Evolutionary conservation across 257 asterid species (phyloP).

Genomic region (Scutellaria baicalensis): DNA sequence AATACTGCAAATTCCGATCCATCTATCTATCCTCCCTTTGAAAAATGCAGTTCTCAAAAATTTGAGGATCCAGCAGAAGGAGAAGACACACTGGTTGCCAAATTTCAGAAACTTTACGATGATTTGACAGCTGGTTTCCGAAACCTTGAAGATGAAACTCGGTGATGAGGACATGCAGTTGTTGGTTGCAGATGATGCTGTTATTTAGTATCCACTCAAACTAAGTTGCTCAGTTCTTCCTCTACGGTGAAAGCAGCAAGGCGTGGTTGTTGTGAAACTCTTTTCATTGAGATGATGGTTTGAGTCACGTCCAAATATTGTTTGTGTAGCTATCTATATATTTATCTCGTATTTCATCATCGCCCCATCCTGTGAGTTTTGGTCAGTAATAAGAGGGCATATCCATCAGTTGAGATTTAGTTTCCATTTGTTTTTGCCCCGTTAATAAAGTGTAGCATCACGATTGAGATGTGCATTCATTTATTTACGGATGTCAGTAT

Average conservation of each 20-base stretch:
- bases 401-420: constrained; percentile 8
- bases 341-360: constrained; percentile 11
- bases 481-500: background rate
- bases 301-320: constrained; percentile 20
- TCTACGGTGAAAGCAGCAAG: constrained; percentile 14
- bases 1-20: background rate
- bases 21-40: background rate
- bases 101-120: constrained; percentile 81
- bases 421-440: constrained; percentile 3
- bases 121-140: constrained; percentile 97
- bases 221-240: background rate
- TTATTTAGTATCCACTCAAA: background rate
- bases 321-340: constrained; percentile 27
- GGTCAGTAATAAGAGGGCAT: constrained; percentile 36
- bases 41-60: constrained; percentile 75
- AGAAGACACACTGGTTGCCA: constrained; percentile 61
- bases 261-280: constrained; percentile 15
- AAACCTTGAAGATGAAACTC: constrained; percentile 88
- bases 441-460: constrained; percentile 17
- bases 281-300: constrained; percentile 18
- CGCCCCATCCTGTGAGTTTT: constrained; percentile 22
- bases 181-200: background rate
- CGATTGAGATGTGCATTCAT: constrained; percentile 12
- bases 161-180: constrained; percentile 29
- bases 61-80: constrained; percentile 99